Conservation (phyloP, 768 basidiomycete species). For the Calocera viscosa region DNA sequence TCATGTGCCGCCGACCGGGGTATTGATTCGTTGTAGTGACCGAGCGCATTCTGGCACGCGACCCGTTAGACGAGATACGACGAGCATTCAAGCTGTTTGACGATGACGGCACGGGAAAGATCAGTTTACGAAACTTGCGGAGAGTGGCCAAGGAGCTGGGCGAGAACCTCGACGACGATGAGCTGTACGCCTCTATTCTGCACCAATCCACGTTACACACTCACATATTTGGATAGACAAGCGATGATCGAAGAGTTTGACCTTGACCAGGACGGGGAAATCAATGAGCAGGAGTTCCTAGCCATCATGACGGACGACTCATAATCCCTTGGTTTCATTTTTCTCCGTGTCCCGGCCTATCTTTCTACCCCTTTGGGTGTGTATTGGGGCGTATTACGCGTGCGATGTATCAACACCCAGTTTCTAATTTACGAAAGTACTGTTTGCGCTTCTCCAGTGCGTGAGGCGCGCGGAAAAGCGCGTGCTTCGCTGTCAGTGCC, state of each 20-base stretch:
- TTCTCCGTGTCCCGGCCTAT: background rate
- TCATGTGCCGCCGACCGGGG: conserved; percentile 20
- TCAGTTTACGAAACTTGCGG: conserved; percentile 76
- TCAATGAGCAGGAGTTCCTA: conserved; percentile 91
- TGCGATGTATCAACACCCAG: background rate
- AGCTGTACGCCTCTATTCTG: conserved; percentile 53
- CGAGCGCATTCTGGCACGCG: conserved; percentile 80
- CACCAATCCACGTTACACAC: background rate
- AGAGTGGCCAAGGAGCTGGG: conserved; percentile 95
- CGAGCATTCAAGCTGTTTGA: conserved; percentile 95
- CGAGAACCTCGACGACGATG: conserved; percentile 88
- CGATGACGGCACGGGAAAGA: conserved; percentile 90
- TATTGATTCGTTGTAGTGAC: conserved; percentile 49
- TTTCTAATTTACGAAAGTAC: background rate
- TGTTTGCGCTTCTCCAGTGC: background rate
- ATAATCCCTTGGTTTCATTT: conserved; percentile 5
- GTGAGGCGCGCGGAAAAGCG: background rate
- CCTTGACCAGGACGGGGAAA: conserved; percentile 95
- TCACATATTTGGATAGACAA: conserved; percentile 49
- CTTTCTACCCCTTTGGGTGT: background rate
- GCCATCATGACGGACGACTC: conserved; percentile 90
- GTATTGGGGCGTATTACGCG: background rate
- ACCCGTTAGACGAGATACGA: conserved; percentile 92
- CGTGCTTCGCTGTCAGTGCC: background rate
- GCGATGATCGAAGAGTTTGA: conserved; percentile 99